Base-by-base conservation (phyloP, 2,329 filamentous ascomycete genomes). In the Fusarium odoratissimum region DNA sequence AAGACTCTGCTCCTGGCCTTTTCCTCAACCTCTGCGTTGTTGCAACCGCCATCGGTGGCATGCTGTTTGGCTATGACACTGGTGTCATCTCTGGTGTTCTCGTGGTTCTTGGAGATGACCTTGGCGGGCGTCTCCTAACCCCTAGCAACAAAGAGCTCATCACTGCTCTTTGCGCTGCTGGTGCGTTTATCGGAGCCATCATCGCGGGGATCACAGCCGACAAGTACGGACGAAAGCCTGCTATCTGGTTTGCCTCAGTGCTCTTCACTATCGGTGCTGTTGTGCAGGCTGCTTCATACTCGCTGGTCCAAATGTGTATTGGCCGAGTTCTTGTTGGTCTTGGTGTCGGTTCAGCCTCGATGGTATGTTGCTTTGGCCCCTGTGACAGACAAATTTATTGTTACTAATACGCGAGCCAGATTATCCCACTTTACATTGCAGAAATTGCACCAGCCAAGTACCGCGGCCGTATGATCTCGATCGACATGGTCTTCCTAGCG, bases 381-480 rank as follows among this genome's bases (percentile, higher is more conserved):
- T 13, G 17, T 0, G 23, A 19, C 23, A 8, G 16, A 19, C 7
- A 4, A 12, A 12, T 13, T 7, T 1, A 19, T 12, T 5, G 6
- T 10, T 17, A 13, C 25, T 49, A 17, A 42, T 3, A 44, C 23
- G 7, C 3, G 5, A 16, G 2, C 6, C 3, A 44, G 45, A 60
- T 56, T 8, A 55, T 33, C 16, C 28, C 62, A 37, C 40, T 65
- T 0, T 88, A 88, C 72, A 86, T 88, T 38, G 83, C 83, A 3
- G 86, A 88, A 65, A 79, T 88, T 6, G 83, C 86, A 4, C 86
- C 86, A 2, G 83, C 86, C 7, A 85, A 84, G 60, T 83, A 84
- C 56, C 82, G 86, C 51, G 86, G 86, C 11, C 80, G 83, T 17
- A 84, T 86, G 80, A 84, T 87, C 73, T 83, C 79, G 5, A 76